These are phyloP conservation scores for Gnomoniopsis smithogilvyi DNA, from an alignment of 2,329 filamentous ascomycete species.

Conservation along the genomic window DNA sequence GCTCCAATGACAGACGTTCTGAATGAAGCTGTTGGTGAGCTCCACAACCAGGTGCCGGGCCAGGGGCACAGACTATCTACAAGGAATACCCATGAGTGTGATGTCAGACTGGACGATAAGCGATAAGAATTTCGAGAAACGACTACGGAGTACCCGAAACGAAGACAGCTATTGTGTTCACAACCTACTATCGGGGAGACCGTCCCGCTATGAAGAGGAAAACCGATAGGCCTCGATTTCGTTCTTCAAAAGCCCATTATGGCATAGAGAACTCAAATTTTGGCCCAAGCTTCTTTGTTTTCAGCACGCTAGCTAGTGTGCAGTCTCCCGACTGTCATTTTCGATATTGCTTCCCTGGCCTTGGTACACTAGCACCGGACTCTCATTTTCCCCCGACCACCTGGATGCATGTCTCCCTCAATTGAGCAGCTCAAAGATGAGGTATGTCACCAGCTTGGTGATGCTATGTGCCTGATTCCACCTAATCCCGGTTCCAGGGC, in stretches of 20 bases:
- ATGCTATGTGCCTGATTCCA: not conserved
- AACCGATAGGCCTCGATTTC: not conserved
- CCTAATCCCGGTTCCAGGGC: constrained; percentile 37
- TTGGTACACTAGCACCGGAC: not conserved
- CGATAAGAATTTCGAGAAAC: constrained; percentile 1
- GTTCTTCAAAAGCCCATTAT: not conserved
- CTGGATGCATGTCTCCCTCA: constrained; percentile 42
- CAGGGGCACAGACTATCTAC: not conserved
- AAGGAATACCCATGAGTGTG: not conserved
- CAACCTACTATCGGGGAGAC: not conserved
- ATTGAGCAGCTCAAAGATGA: constrained; percentile 56
- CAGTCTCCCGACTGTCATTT: not conserved
- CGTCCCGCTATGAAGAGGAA: not conserved
- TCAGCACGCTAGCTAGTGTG: not conserved
- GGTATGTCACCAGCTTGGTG: constrained; percentile 32
- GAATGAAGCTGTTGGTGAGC: not conserved
- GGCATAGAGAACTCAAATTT: not conserved
- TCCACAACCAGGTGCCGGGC: not conserved
- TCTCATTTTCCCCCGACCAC: not conserved
- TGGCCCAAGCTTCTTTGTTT: not conserved
- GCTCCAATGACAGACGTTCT: too few relatives aligned
- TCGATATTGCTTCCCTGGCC: not conserved
- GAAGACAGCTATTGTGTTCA: not conserved
- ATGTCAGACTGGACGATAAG: constrained; percentile 2
- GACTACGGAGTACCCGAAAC: not conserved